phyloP scores from a whole-genome alignment of 495 filamentous ascomycete genomes.

The Lophiostoma macrostomum region DNA sequence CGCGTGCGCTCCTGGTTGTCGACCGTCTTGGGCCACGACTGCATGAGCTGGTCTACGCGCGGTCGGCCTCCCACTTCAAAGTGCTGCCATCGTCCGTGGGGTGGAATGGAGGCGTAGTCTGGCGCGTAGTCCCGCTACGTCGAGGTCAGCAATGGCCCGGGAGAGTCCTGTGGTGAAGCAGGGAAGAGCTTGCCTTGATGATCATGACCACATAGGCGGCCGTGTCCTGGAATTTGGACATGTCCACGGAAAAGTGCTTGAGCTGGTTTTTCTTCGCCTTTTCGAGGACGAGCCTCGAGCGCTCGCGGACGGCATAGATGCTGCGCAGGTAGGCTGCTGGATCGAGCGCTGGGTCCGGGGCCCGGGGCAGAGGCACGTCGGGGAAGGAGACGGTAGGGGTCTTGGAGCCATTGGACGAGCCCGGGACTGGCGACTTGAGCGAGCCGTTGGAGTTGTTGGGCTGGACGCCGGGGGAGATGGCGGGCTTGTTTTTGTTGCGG shows the following conservation, averaged over 20 bases:
- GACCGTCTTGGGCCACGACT: slow-evolving; percentile 59
- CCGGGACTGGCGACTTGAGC: slow-evolving; percentile 49
- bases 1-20: slow-evolving; percentile 72
- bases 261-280: slow-evolving; percentile 78
- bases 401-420: slow-evolving; percentile 39
- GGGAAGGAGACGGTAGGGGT: slow-evolving; percentile 51
- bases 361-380: slow-evolving; percentile 71
- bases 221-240: slow-evolving; percentile 80
- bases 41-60: slow-evolving; percentile 68
- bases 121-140: slow-evolving; percentile 80
- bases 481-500: slow-evolving; percentile 57
- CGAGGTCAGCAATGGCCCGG: slow-evolving; percentile 27
- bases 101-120: slow-evolving; percentile 79
- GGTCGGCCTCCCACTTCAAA: slow-evolving; percentile 80
- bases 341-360: slow-evolving; percentile 86
- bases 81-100: slow-evolving; percentile 87
- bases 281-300: slow-evolving; percentile 66
- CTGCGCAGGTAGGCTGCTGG: slow-evolving; percentile 90
- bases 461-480: slow-evolving; percentile 44
- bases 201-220: slow-evolving; percentile 92
- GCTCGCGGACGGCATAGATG: slow-evolving; percentile 81
- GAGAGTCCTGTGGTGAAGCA: background rate
- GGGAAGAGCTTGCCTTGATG: slow-evolving; percentile 70
- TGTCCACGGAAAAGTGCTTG: slow-evolving; percentile 87
- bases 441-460: slow-evolving; percentile 55